Percentiles rank a stretch among this genome's conserved stretches.
Evolutionary conservation across 257 asterid species (phyloP).

Genomic region (Solanum medicagineum): DNA sequence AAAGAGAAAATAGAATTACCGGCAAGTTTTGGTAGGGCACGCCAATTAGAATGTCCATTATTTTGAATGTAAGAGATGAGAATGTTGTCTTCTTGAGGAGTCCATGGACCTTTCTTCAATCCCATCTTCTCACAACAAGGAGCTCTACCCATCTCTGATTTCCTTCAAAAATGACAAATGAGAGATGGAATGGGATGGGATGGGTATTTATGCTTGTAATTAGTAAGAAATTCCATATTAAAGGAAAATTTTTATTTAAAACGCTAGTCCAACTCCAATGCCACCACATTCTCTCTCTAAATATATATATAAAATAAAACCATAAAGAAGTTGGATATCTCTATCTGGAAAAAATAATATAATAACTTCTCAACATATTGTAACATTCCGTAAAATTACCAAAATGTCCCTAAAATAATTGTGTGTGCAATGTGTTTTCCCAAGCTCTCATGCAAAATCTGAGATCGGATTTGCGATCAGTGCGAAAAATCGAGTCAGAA

Average conservation of each 20-base stretch:
- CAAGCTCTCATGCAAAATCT: no score
- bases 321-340: not conserved
- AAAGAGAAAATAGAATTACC: not conserved
- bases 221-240: no score
- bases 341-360: not conserved
- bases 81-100: constrained; percentile 1
- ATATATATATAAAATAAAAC: no score
- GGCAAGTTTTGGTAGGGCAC: constrained; percentile 4
- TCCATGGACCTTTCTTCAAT: constrained; percentile 4
- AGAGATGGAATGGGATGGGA: not conserved
- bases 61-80: constrained; percentile 1
- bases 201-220: not conserved
- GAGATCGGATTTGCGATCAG: no score
- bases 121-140: constrained; percentile 9
- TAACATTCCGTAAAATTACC: no score
- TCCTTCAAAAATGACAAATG: not conserved
- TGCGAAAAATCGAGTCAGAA: no score
- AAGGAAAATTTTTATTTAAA: no score
- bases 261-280: no score
- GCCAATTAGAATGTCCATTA: constrained; percentile 4
- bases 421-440: fast-evolving
- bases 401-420: no score
- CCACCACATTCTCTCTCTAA: no score
- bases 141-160: not conserved
- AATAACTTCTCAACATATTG: not conserved